Evolutionary conservation across 192 early-diverging fungal genomes (phyloP).

Genomic region (Coemansia sp.): DNA sequence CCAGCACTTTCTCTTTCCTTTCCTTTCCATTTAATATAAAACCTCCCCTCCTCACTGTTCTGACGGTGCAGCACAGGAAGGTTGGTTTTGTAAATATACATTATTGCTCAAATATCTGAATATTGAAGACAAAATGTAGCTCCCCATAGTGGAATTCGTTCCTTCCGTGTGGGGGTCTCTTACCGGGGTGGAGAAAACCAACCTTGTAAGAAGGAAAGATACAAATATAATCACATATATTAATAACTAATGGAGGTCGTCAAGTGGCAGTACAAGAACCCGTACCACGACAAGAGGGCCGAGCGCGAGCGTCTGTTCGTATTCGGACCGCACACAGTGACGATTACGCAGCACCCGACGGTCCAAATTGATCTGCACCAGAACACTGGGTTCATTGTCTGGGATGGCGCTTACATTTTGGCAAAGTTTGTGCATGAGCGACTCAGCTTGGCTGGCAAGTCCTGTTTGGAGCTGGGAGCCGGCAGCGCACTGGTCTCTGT

Average conservation of each 20-base stretch:
- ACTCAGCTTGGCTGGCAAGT: conserved; percentile 4
- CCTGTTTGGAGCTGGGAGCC: conserved; percentile 23
- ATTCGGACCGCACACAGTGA: conserved; percentile 21
- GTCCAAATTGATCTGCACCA: conserved; percentile 12
- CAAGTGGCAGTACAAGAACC: conserved; percentile 30
- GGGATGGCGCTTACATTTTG: conserved; percentile 35
- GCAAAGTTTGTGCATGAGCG: conserved; percentile 16
- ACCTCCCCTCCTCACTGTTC: no score
- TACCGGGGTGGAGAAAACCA: no score
- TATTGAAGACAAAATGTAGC: no score
- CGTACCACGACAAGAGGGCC: conserved; percentile 12
- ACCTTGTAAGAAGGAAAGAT: no score
- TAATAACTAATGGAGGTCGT: conserved; percentile 13
- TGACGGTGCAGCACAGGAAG: no score
- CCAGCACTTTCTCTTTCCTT: no score
- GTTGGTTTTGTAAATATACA: no score
- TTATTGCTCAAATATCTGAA: no score
- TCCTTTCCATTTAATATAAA: no score
- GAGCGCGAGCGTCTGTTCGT: conserved; percentile 17
- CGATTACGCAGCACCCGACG: conserved; percentile 13
- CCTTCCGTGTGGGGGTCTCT: no score
- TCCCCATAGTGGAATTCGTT: no score
- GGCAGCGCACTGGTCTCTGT: conserved; percentile 27
- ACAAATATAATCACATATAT: background rate
- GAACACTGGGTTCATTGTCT: conserved; percentile 30